Conservation (phyloP, 768 basidiomycete species). For the Mycena galericulata region DNA sequence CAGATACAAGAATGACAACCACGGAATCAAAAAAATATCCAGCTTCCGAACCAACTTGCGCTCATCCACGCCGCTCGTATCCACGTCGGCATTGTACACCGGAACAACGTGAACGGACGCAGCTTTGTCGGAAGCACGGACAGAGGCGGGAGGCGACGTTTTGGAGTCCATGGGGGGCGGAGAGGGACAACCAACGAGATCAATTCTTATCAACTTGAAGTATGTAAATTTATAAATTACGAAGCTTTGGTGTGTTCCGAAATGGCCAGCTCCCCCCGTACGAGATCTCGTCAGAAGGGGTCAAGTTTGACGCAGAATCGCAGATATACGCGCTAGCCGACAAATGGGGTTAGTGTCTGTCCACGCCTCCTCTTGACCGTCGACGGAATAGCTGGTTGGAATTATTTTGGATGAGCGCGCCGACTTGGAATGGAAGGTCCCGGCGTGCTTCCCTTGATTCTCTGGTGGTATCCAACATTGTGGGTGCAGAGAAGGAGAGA, state of each 20-base stretch:
- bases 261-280: slow-evolving; percentile 1
- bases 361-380: neutral
- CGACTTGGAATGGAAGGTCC: no score
- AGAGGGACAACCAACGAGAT: slow-evolving; percentile 3
- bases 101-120: slow-evolving; percentile 42
- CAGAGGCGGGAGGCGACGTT: slow-evolving; percentile 33
- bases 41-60: slow-evolving; percentile 77
- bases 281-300: neutral
- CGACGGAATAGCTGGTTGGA: no score
- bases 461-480: no score
- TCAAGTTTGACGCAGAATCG: no score
- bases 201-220: slow-evolving; percentile 30
- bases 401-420: no score
- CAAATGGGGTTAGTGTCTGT: slow-evolving; percentile 24
- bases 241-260: neutral
- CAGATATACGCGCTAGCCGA: no score
- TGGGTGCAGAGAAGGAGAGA: no score
- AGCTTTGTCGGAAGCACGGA: slow-evolving; percentile 43
- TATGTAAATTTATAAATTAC: slow-evolving; percentile 16
- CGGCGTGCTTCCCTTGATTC: no score
- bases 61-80: slow-evolving; percentile 74
- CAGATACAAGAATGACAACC: slow-evolving; percentile 81
- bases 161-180: slow-evolving; percentile 30
- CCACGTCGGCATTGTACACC: slow-evolving; percentile 62
- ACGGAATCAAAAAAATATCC: slow-evolving; percentile 73